Conservation (phyloP, 2,329 filamentous ascomycete species). For the Dothideomycetes sp. region DNA sequence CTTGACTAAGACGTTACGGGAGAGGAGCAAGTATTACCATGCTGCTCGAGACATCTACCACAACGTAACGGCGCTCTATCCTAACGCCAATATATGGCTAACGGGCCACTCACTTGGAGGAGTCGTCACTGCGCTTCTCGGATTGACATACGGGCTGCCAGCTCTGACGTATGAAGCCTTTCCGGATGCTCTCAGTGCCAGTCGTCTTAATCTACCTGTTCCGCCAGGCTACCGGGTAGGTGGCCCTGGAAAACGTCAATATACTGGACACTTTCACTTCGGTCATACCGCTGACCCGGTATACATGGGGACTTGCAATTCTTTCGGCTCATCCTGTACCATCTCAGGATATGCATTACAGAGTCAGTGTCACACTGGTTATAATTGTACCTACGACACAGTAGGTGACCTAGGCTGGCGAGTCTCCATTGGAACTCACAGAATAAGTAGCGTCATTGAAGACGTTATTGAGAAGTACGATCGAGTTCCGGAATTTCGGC, state of each 20-base stretch:
- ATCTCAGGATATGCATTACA: conserved; percentile 87
- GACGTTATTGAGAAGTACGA: conserved; percentile 78
- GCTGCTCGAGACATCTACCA: conserved; percentile 81
- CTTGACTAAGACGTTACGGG: conserved; percentile 59
- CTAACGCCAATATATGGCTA: conserved; percentile 71
- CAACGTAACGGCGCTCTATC: conserved; percentile 80
- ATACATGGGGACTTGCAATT: conserved; percentile 84
- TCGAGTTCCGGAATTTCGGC: conserved; percentile 61
- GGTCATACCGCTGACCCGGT: conserved; percentile 89
- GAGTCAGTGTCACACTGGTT: conserved; percentile 74
- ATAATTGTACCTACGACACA: conserved; percentile 80
- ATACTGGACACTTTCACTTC: conserved; percentile 76
- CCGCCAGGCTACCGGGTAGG: conserved; percentile 67
- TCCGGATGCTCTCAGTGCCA: conserved; percentile 74
- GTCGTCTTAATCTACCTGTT: conserved; percentile 68
- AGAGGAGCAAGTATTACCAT: conserved; percentile 81
- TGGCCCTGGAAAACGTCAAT: conserved; percentile 58
- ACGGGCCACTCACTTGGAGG: conserved; percentile 84
- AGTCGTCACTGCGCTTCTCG: conserved; percentile 70
- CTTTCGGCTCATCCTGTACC: conserved; percentile 75
- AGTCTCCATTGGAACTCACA: conserved; percentile 78
- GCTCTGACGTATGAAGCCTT: conserved; percentile 83
- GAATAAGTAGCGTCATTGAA: conserved; percentile 73
- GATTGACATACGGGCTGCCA: conserved; percentile 77
- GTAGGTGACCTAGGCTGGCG: conserved; percentile 83